Conservation (phyloP, 176 grass and related monocot species). For the Poa annua region DNA sequence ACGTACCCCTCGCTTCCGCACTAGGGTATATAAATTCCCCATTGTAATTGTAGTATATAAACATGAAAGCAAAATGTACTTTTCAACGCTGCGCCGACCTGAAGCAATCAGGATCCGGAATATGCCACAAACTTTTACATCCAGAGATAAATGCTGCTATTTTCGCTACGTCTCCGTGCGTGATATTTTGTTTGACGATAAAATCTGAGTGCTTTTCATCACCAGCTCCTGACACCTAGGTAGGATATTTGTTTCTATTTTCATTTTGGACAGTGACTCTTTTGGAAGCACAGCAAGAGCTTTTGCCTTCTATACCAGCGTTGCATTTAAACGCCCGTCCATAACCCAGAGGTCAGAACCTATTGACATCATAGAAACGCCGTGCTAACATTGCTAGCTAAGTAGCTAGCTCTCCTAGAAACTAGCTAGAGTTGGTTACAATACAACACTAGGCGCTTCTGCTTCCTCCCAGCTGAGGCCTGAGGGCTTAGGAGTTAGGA, state of each 20-base stretch:
- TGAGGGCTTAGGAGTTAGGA: background rate
- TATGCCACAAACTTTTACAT: conserved; percentile 35
- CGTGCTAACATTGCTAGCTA: background rate
- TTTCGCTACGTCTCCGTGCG: background rate
- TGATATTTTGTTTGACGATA: background rate
- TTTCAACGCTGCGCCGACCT: conserved; percentile 8
- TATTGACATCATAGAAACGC: background rate
- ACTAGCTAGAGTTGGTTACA: no score
- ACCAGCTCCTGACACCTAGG: background rate
- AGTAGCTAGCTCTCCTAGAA: background rate
- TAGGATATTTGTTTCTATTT: background rate
- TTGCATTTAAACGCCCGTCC: background rate
- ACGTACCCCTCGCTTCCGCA: no score
- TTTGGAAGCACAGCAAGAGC: background rate
- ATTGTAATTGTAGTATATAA: no score
- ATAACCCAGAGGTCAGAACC: background rate
- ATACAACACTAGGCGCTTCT: background rate
- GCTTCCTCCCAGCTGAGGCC: background rate
- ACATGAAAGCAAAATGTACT: no score
- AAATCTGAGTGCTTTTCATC: background rate
- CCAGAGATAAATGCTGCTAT: conserved; percentile 20
- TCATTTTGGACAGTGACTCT: background rate
- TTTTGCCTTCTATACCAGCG: background rate
- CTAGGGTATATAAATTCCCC: no score
- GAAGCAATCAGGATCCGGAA: background rate